Evolutionary conservation across 2,329 filamentous ascomycete species (phyloP), one percentile per base, ranked within the genome.

Genomic region (Lizonia empirigonia): DNA sequence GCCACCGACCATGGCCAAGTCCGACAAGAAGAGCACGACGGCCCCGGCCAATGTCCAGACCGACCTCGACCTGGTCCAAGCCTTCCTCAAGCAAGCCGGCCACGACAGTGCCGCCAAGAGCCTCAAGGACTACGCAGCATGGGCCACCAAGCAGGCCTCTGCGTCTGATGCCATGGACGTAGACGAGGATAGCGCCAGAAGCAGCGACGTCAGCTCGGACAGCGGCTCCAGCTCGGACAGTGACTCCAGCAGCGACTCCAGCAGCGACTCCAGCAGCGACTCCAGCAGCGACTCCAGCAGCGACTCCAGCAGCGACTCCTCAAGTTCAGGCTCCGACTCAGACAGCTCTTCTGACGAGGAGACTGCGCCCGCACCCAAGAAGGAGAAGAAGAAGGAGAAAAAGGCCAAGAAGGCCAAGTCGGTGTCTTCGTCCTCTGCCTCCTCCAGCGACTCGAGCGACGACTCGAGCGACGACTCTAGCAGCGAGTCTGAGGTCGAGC

Each of bases 21-120:
- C 49, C 26, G 57, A 60, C 44, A 58, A 65, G 40, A 68, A 65
- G 54, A 52, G 49, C 35, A 55, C 42, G 39, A 50, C 47, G 27
- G 41, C 53, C 13, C 45, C 50, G 8, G 38, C 44, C 22, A 44
- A 45, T 26, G 38, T 49, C 7, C 30, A 52, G 49, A 58, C 46
- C 20, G 50, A 61, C 23, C 53, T 74, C 45, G 64, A 65, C 40
- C 67, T 74, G 23, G 64, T 75, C 7, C 56, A 65, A 53, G 39
- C 53, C 26, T 76, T 74, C 56, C 61, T 75, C 40, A 53, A 59
- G 19, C 62, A 70, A 19, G 55, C 72, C 40, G 71, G 72, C 30
- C 72, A 69, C 44, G 56, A 59, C 9, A 59, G 64, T 20, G 63
- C 71, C 15, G 71, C 68, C 10, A 41, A 45, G 34, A 64, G 63